Conservation (phyloP, 176 grass and related monocot species). For the Eragrostis curvula region DNA sequence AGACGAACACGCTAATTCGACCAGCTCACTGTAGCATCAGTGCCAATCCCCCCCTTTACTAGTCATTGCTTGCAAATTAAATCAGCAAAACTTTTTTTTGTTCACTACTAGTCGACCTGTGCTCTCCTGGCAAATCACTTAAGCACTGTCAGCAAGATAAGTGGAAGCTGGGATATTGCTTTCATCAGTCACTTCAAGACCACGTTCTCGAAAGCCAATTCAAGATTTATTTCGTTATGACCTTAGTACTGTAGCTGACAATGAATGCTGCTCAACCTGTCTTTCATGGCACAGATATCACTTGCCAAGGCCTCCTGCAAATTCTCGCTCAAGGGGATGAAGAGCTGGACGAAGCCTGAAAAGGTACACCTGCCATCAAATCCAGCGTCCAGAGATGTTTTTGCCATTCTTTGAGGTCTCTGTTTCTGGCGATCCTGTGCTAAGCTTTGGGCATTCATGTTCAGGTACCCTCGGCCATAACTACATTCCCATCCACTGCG, state of each 20-base stretch:
- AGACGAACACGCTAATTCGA: no score
- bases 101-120: no score
- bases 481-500: constrained; percentile 84
- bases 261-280: neutral
- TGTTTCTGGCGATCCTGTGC: neutral
- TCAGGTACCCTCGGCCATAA: constrained; percentile 65
- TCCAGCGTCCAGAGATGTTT: neutral
- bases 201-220: neutral
- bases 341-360: constrained; percentile 90
- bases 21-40: neutral
- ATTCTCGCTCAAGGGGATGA: constrained; percentile 72
- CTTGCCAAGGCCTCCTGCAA: constrained; percentile 57
- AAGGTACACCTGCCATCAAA: constrained; percentile 49
- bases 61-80: no score
- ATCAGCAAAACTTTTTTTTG: no score
- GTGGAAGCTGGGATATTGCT: neutral
- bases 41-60: no score
- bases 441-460: constrained; percentile 17
- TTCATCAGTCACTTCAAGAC: neutral
- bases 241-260: neutral
- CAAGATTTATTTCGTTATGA: neutral
- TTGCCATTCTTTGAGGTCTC: neutral
- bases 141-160: neutral
- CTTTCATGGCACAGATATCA: constrained; percentile 61
- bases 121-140: no score